These are phyloP conservation scores for Stemphylium beticola DNA, from an alignment of 2,329 filamentous ascomycete species.

Conservation along the genomic window DNA sequence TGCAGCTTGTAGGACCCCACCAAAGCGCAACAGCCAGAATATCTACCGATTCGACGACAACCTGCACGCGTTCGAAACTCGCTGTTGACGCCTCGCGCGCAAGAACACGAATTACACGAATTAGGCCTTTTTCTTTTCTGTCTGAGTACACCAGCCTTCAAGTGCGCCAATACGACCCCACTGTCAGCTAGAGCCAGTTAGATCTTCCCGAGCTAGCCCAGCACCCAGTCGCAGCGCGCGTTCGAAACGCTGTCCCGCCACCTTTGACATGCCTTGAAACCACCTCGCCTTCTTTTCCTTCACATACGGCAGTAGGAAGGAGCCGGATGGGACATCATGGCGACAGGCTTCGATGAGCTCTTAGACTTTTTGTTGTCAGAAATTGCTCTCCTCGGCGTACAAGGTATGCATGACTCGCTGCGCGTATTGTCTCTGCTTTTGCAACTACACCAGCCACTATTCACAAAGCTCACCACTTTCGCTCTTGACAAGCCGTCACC, in stretches of 20 bases:
- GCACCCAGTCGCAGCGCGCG: slow-evolving; percentile 15
- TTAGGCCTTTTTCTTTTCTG: neutral
- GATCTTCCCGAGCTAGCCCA: slow-evolving; percentile 4
- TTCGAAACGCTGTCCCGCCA: slow-evolving; percentile 30
- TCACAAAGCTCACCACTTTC: neutral
- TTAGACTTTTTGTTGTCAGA: slow-evolving; percentile 64
- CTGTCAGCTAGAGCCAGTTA: slow-evolving; percentile 10
- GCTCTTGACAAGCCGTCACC: neutral
- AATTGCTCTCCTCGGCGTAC: slow-evolving; percentile 63
- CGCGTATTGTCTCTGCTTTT: slow-evolving; percentile 9
- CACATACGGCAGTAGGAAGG: slow-evolving; percentile 21
- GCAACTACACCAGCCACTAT: slow-evolving; percentile 5
- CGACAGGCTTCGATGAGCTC: slow-evolving; percentile 60
- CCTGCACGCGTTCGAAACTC: slow-evolving; percentile 18
- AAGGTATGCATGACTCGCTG: slow-evolving; percentile 56
- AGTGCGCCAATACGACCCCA: neutral
- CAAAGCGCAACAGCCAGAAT: slow-evolving; percentile 18
- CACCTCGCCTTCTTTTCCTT: slow-evolving; percentile 12
- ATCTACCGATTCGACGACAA: slow-evolving; percentile 16
- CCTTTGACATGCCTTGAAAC: slow-evolving; percentile 20
- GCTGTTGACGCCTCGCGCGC: neutral
- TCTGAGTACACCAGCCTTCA: neutral
- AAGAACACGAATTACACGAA: neutral
- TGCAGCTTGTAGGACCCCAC: slow-evolving; percentile 17
- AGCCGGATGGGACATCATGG: slow-evolving; percentile 33